Percentiles rank a stretch among this genome's conserved stretches.
These are phyloP conservation scores for Discostella stelligeroides DNA, from an alignment of 108 stramenopile species.

Conservation along the genomic window DNA sequence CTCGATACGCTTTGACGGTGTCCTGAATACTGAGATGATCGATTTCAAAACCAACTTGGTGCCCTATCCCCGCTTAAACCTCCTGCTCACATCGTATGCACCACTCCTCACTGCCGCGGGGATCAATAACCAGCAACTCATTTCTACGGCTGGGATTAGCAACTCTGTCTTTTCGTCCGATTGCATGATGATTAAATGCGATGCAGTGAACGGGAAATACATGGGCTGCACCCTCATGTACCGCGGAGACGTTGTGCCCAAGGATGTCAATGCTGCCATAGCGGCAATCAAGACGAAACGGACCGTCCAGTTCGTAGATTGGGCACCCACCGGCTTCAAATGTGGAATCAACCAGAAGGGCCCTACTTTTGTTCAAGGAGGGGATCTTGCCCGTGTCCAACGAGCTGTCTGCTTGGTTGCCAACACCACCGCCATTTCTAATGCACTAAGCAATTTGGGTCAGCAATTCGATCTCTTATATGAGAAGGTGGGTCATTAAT, in stretches of 20 bases:
- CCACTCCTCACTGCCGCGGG: slow-evolving; percentile 92
- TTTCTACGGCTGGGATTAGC: slow-evolving; percentile 94
- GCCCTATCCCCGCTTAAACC: slow-evolving; percentile 95
- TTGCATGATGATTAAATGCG: slow-evolving; percentile 96
- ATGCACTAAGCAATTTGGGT: slow-evolving; percentile 96
- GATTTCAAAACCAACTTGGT: slow-evolving; percentile 98
- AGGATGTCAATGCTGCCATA: slow-evolving; percentile 93
- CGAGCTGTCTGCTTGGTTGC: slow-evolving; percentile 99
- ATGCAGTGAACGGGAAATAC: slow-evolving; percentile 98
- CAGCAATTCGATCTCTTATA: slow-evolving; percentile 99
- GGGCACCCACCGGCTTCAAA: slow-evolving; percentile 98
- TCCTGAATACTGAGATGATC: slow-evolving; percentile 93
- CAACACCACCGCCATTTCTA: too few relatives aligned
- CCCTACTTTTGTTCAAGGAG: slow-evolving; percentile 93
- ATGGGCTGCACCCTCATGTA: slow-evolving; percentile 99
- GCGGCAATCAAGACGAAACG: slow-evolving; percentile 96
- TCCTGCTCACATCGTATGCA: slow-evolving; percentile 94
- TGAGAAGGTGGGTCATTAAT: too few relatives aligned
- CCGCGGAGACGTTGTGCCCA: slow-evolving; percentile 95
- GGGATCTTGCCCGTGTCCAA: slow-evolving; percentile 94
- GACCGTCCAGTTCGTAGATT: slow-evolving; percentile 95
- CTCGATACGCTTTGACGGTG: slow-evolving; percentile 94
- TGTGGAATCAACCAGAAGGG: slow-evolving; percentile 99
- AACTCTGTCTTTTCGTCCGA: slow-evolving; percentile 92
- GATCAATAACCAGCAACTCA: slow-evolving; percentile 91